Base-by-base conservation (phyloP, 2,329 filamentous ascomycete species). In the Thielaviopsis punctulata region DNA sequence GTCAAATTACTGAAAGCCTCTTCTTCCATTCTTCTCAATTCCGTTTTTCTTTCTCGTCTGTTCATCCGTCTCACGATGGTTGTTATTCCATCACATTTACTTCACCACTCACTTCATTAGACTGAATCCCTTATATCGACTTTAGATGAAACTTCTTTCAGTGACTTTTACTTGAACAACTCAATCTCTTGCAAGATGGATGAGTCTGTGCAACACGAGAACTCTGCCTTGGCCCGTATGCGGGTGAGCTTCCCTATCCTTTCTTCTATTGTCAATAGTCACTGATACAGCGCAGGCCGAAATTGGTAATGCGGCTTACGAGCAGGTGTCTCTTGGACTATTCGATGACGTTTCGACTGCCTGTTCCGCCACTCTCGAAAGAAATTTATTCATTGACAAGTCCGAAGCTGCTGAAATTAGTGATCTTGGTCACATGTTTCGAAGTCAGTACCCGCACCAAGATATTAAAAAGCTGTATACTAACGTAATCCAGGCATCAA, bases 401-500 rank as follows among this genome's bases (percentile, higher is more conserved):
- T 2, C 4, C 36, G 8, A n/a, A 12, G 13, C 13, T 9, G 36
- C 19, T 41, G 15, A 15, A n/a, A n/a, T 41, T 1, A 41, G 2
- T 8, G 36, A 41, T 19, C 36, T 41, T 15, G 36, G 36, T 18
- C 18, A 41, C 7, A 41, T 41, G 36, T 41, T 41, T n/a, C 36
- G 19, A n/a, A 8, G 36, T 41, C n/a, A 9, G 36, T 41, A 41
- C 9, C 25, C 5, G 5, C 25, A 27, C 36, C n/a, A n/a, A n/a
- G n/a, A 6, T 9, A 9, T 5, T 6, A 19, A 2, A 18, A 19
- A 18, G 36, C 7, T n/a, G 7, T 41, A 19, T 19, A 9, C 36
- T 41, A 27, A 24, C 59, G 52, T 6, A 58, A 63, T 4, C 59
- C 60, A 1, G 41, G 53, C 1, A 60, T 59, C 0, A 52, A 45